Evolutionary conservation across 1,284 basidiomycete species (phyloP), one percentile per base, ranked within the genome.

Genomic region (Pseudozyma tsukubaensis): DNA sequence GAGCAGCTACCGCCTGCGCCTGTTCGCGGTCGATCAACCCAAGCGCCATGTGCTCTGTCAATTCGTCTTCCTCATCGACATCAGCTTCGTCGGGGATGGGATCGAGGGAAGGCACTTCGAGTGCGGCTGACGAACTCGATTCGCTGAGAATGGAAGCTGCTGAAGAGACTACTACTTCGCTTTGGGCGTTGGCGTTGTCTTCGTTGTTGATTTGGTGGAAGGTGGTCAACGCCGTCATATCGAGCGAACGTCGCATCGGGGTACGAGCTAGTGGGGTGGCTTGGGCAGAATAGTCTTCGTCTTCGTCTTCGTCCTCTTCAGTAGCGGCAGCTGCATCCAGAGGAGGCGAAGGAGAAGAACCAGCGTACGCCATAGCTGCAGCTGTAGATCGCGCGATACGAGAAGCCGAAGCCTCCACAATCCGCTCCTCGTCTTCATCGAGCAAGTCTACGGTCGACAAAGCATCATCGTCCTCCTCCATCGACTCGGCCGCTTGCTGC

Each of bases 41-140:
- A 18, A 75, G 51, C 16, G 72, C 72, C 7, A 75, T 64, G 19
- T 75, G 72, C 42, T 75, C 72, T 50, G 52, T 69, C 21, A 75
- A 44, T 36, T 75, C 60, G 18, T 75, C 72, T 42, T 71, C 68
- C 14, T 67, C 62, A 47, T 68, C 64, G 7, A 65, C 53, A 18
- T 71, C 72, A 29, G 63, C 59, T 32, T 75, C 72, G 37, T 75
- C 64, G 6, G 67, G 68, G 36, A 75, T 67, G 32, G 72, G 67
- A 35, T 74, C 72, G 43, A 74, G 72, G 13, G 72, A 70, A 18
- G 72, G 72, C 14, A 74, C 57, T 36, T 64, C 71, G 29, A 73
- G 47, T 6, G 51, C 54, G 24, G 24, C 24, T 24, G 59, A 16
- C 12, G 59, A 66, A 49, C 66, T 56, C 16, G 64, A 63, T 5